Percentiles rank a stretch among this genome's conserved stretches.
phyloP scores from a whole-genome alignment of 345 rosid species.

The Tarenaya hassleriana region DNA sequence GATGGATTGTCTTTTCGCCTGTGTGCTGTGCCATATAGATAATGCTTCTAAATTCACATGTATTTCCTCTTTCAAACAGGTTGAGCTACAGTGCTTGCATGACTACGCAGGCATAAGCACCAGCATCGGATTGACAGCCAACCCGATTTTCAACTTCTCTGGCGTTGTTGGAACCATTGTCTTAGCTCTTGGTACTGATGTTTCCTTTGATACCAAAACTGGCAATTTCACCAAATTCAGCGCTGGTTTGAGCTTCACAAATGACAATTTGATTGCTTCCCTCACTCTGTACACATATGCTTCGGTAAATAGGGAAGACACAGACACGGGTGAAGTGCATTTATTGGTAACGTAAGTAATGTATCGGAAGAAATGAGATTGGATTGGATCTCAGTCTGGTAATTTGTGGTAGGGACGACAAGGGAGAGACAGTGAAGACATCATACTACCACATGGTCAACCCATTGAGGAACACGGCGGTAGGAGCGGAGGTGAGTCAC shows the following conservation, averaged over 20 bases:
- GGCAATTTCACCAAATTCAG: constrained; percentile 73
- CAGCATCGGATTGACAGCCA: constrained; percentile 75
- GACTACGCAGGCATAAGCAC: constrained; percentile 76
- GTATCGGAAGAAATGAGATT: neutral
- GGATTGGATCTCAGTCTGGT: neutral
- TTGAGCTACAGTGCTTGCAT: constrained; percentile 85
- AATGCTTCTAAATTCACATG: no score
- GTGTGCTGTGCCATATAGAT: constrained; percentile 4
- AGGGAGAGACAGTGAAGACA: constrained; percentile 56
- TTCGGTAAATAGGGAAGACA: no score
- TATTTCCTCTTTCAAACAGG: constrained; percentile 33
- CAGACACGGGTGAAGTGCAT: no score
- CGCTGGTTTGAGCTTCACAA: constrained; percentile 67
- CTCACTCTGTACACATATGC: constrained; percentile 52
- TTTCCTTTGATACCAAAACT: constrained; percentile 71
- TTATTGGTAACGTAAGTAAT: no score
- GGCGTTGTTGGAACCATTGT: constrained; percentile 64
- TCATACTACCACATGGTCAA: constrained; percentile 75
- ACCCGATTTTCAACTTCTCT: constrained; percentile 72
- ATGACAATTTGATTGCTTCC: constrained; percentile 63
- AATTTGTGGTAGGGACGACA: constrained; percentile 57
- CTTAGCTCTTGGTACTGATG: constrained; percentile 64
- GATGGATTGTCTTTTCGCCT: constrained; percentile 4
- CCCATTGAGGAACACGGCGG: constrained; percentile 50
- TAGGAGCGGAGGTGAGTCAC: constrained; percentile 78